Base-by-base conservation (phyloP, 1,284 basidiomycete species). In the Xanthoconium separans region DNA sequence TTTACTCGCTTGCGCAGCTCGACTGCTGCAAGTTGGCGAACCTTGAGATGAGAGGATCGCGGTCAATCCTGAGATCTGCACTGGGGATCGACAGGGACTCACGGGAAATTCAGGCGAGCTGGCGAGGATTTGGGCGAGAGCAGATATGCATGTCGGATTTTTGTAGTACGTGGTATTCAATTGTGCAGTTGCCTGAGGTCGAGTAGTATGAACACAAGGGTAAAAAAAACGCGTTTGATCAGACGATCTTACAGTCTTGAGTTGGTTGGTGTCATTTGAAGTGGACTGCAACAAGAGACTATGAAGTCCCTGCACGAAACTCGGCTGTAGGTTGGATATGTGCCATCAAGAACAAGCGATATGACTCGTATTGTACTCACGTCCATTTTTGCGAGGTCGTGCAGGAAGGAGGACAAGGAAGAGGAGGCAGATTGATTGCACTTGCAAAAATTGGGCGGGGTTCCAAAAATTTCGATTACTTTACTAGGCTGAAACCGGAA, bases 1-100 rank as follows among this genome's bases (percentile, higher is more conserved):
- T 80, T 73, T 54, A 99, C 83, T 58, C 96, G 89, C 80, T 99
- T 99, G 62, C 97, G 82, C 67, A 98, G 80, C 77, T 99, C 97
- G 55, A 99, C 95, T n/a, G 95, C 94, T 47, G 95, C 93, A 22
- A 99, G 84, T 85, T 99, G 97, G 53, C 96, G 92, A 57, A 98
- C 87, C 94, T 97, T 37, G 44, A 44, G 7, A 50, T 16, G 36
- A 49, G 10, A 22, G n/a, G 12, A 53, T 57, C 48, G 37, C 31
- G 16, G 44, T 57, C 29, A 54, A 61, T 52, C 46, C 33, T 7
- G 18, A 34, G 30, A 51, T 50, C 53, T 18, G 16, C 29, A 34
- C 12, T 22, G 44, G 31, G 30, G 51, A 60, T 59, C 50, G 40
- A 37, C 55, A 39, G 46, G 48, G 40, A 77, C 84, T 65, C 64